These are phyloP conservation scores for Globisporangium parvum DNA, from an alignment of 352 stramenopile genomes.

Conservation along the genomic window DNA sequence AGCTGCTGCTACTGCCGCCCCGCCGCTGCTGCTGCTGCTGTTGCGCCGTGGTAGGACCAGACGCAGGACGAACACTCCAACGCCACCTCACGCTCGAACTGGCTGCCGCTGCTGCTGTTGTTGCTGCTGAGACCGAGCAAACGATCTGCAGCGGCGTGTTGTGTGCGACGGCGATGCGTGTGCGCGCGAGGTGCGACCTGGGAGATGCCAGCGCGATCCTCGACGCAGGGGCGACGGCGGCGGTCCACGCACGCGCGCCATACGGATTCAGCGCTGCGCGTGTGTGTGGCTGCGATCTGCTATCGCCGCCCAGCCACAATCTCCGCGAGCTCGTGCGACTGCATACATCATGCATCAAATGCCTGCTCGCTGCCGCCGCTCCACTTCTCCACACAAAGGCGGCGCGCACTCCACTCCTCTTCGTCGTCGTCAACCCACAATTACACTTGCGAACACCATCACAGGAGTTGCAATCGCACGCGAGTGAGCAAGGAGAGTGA, in stretches of 20 bases:
- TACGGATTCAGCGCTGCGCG: too few species aligned
- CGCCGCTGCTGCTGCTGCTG: not conserved
- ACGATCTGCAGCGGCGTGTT: not conserved
- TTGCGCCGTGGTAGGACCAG: not conserved
- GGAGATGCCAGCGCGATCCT: not conserved
- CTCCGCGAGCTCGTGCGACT: too few species aligned
- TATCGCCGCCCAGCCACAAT: too few species aligned
- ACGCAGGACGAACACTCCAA: not conserved
- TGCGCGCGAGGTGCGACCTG: not conserved
- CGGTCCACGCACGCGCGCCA: not conserved
- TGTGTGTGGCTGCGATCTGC: too few species aligned
- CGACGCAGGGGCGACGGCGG: not conserved
- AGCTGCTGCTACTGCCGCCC: not conserved
- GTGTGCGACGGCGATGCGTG: too few species aligned
- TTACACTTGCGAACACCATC: not conserved
- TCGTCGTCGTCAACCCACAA: not conserved
- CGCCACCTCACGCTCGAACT: not conserved
- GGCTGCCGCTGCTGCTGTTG: not conserved
- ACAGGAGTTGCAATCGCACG: constrained; percentile 1
- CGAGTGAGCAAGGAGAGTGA: too few species aligned
- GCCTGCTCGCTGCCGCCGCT: not conserved
- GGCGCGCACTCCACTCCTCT: too few species aligned
- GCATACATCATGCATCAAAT: too few species aligned
- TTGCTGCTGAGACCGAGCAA: too few species aligned
- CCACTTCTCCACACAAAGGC: not conserved